A percentile compares a stretch with the other conserved stretches of the same genome.
Conservation (phyloP, 306 rosid species). For the Albizia julibrissin region DNA sequence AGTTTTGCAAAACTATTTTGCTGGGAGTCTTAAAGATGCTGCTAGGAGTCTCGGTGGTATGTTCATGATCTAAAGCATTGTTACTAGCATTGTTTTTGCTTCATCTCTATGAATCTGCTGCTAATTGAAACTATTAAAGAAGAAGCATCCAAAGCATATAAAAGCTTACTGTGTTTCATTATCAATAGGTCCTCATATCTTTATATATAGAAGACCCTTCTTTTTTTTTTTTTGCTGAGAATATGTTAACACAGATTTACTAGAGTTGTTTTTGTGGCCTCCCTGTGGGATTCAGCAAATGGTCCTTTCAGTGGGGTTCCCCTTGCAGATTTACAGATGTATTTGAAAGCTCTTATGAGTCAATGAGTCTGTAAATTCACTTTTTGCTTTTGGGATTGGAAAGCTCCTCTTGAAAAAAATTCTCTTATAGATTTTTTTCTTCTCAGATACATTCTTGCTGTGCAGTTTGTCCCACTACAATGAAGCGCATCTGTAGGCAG, state of each 20-base stretch:
- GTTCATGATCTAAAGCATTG: slow-evolving; percentile 21
- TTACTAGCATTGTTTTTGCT: slow-evolving; percentile 4
- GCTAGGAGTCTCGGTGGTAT: slow-evolving; percentile 96
- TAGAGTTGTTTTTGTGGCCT: background rate
- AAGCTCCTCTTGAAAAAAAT: background rate
- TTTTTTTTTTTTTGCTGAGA: background rate
- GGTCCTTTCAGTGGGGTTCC: background rate
- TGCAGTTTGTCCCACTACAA: slow-evolving; percentile 95
- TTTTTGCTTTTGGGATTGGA: background rate
- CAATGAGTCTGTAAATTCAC: background rate
- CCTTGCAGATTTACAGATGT: background rate
- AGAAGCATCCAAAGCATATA: background rate
- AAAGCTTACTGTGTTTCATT: background rate
- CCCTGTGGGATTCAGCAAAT: background rate
- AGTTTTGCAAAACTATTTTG: slow-evolving; percentile 77
- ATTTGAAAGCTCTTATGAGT: background rate
- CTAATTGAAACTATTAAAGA: slow-evolving; percentile 5
- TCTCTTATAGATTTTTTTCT: background rate
- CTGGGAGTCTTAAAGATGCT: slow-evolving; percentile 94
- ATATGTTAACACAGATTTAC: background rate
- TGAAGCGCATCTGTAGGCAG: slow-evolving; percentile 94
- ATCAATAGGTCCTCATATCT: slow-evolving; percentile 3
- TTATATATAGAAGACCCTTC: background rate
- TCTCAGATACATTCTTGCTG: slow-evolving; percentile 30
- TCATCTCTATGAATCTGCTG: slow-evolving; percentile 19